Evolutionary conservation across 2,329 filamentous ascomycete genomes (phyloP).

Genomic region (Venturia aucupariae): DNA sequence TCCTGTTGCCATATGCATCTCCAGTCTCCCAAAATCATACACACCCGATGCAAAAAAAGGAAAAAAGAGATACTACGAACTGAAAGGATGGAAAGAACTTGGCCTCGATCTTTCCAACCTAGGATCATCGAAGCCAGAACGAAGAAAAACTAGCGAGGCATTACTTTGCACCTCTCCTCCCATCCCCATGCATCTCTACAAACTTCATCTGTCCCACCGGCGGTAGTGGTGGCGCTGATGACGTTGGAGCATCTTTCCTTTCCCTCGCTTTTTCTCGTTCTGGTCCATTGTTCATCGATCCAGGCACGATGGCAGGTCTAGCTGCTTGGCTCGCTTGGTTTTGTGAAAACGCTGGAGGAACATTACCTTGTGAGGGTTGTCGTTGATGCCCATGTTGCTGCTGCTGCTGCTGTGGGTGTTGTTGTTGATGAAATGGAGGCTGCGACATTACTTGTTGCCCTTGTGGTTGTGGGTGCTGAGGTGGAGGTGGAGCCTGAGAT

Average conservation of each 20-base stretch:
- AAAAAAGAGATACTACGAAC: too few species aligned
- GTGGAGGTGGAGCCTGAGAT: neutral
- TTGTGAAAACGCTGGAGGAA: neutral
- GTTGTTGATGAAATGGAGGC: neutral
- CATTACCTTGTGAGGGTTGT: neutral
- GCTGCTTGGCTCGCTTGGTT: neutral
- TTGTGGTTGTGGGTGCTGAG: neutral
- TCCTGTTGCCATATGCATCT: too few species aligned
- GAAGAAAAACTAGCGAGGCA: too few species aligned
- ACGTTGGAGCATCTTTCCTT: neutral
- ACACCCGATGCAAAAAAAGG: too few species aligned
- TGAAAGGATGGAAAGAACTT: too few species aligned
- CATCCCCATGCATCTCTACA: slow-evolving; percentile 11
- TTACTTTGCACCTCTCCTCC: slow-evolving; percentile 1
- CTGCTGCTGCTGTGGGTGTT: neutral
- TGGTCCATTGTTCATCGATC: neutral
- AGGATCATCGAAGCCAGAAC: neutral
- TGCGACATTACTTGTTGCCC: neutral
- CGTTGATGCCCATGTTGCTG: neutral
- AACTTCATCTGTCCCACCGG: slow-evolving; percentile 3
- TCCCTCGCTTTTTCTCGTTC: neutral
- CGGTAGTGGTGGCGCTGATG: neutral
- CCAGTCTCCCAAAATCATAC: too few species aligned
- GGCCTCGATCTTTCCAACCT: too few species aligned
- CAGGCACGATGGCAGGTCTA: neutral